Conservation (phyloP, 768 basidiomycete species). For the Suillus bovinus region DNA sequence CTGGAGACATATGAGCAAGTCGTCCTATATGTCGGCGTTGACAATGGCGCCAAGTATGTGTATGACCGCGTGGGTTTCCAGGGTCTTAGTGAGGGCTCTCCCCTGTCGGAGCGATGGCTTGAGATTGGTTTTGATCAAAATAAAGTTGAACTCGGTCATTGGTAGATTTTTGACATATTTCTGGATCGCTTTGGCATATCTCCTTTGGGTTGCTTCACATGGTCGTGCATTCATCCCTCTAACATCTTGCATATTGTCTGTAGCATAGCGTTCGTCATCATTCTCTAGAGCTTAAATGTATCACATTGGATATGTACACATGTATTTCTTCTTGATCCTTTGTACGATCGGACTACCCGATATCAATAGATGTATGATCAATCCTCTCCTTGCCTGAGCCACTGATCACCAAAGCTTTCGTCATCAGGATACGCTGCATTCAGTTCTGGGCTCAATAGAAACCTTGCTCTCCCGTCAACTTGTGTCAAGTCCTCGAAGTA, state of each 20-base stretch:
- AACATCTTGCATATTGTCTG: background rate
- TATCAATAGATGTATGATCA: background rate
- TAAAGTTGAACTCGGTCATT: conserved; percentile 58
- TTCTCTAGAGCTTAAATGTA: too few relatives aligned
- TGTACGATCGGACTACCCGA: background rate
- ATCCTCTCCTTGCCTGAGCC: conserved; percentile 29
- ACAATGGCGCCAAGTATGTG: conserved; percentile 50
- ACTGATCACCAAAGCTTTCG: conserved; percentile 35
- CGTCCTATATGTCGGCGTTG: conserved; percentile 63
- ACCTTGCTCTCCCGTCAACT: conserved; percentile 33
- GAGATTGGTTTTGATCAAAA: conserved; percentile 62
- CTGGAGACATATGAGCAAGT: conserved; percentile 46
- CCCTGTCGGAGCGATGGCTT: conserved; percentile 47
- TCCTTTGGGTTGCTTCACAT: background rate
- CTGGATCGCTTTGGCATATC: background rate
- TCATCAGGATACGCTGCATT: conserved; percentile 49
- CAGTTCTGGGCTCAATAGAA: conserved; percentile 44
- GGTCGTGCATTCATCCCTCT: background rate
- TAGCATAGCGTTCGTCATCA: conserved; percentile 7
- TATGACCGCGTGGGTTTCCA: conserved; percentile 69
- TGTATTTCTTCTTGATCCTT: too few relatives aligned
- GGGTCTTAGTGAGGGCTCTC: conserved; percentile 41
- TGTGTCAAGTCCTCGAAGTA: conserved; percentile 38
- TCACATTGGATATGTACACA: too few relatives aligned
- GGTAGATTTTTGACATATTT: conserved; percentile 42